These are phyloP conservation scores for Melanopsichium pennsylvanicum DNA, from an alignment of 1,284 basidiomycete species.

Conservation along the genomic window DNA sequence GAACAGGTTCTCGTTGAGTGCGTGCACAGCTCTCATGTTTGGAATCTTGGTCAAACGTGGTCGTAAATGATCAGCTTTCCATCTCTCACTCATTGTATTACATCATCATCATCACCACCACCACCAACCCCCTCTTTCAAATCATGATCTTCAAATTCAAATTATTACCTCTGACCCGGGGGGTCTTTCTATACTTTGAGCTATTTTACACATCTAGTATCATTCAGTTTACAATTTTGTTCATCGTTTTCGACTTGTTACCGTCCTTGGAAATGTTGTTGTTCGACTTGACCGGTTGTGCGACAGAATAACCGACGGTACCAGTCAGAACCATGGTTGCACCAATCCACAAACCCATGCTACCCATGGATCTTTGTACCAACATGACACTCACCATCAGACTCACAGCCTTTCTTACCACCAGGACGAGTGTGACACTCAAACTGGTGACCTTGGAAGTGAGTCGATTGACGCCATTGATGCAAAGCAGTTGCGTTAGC, in stretches of 20 bases:
- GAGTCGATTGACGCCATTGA: constrained; percentile 87
- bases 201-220: no score
- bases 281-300: constrained; percentile 4
- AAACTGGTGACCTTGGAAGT: constrained; percentile 77
- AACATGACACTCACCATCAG: constrained; percentile 77
- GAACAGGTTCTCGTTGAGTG: constrained; percentile 54
- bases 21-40: constrained; percentile 56
- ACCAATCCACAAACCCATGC: constrained; percentile 46
- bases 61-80: constrained; percentile 5
- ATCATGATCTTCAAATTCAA: no score
- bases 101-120: no score
- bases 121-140: no score
- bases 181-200: no score
- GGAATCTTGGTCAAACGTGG: constrained; percentile 42
- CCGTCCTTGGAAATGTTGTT: neutral
- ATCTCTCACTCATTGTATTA: neutral
- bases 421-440: constrained; percentile 85
- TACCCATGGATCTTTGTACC: constrained; percentile 65
- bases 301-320: constrained; percentile 72
- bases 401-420: constrained; percentile 86
- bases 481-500: constrained; percentile 84
- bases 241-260: no score
- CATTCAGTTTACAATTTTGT: no score
- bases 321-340: constrained; percentile 74
- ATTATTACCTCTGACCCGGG: no score